Evolutionary conservation across 257 asterid genomes (phyloP).

Genomic region (Salvia miltiorrhiza): DNA sequence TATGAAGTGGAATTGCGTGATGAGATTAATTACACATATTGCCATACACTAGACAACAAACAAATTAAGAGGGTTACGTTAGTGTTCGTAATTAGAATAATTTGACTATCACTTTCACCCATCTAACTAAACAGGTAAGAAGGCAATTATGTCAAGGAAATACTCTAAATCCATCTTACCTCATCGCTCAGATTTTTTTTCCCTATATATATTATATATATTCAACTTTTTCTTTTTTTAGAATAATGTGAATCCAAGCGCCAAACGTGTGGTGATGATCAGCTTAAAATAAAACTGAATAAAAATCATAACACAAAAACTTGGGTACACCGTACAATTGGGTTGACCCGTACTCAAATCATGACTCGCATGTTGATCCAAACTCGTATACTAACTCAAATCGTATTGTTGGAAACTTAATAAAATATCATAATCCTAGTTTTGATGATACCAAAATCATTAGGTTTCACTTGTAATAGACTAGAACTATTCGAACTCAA

Average conservation of each 20-base stretch:
- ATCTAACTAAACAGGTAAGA: constrained; percentile 19
- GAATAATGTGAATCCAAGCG: not conserved
- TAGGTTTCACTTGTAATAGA: too few species aligned
- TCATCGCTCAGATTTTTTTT: constrained; percentile 28
- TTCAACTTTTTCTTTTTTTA: not conserved
- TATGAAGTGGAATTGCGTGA: constrained; percentile 17
- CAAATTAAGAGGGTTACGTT: constrained; percentile 4
- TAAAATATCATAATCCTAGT: too few species aligned
- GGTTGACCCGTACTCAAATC: too few species aligned
- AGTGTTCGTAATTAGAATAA: constrained; percentile 22
- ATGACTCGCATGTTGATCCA: too few species aligned
- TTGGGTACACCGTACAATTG: too few species aligned
- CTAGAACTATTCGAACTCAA: too few species aligned
- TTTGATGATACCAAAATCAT: too few species aligned
- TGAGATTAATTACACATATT: not conserved
- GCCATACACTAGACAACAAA: constrained; percentile 30
- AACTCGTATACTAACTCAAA: too few species aligned
- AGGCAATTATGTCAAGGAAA: constrained; percentile 23
- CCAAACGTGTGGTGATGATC: not conserved
- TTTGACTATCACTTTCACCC: constrained; percentile 54
- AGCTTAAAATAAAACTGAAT: not conserved
- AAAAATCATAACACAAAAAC: too few species aligned
- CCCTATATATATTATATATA: too few species aligned
- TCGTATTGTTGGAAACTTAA: too few species aligned
- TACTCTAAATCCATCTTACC: constrained; percentile 5